Conservation (phyloP, 345 rosid genomes). For the Camelina hispida region DNA sequence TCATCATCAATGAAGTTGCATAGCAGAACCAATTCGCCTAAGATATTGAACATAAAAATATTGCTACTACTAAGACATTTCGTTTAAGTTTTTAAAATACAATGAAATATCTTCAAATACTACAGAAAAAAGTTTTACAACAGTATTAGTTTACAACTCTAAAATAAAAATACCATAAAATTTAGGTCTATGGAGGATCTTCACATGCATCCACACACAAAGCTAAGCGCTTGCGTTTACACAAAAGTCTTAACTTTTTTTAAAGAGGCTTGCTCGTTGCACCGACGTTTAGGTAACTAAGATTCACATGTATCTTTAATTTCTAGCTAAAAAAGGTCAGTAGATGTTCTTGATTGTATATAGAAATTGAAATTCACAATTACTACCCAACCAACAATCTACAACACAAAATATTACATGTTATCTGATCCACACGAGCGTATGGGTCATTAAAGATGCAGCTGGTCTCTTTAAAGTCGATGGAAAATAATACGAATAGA, state of each 20-base stretch:
- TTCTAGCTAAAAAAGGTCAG: neutral
- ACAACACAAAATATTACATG: neutral
- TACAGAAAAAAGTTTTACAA: neutral
- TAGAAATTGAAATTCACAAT: neutral
- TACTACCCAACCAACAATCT: neutral
- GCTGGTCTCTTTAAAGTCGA: constrained; percentile 2
- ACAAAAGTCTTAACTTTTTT: neutral
- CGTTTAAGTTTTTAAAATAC: neutral
- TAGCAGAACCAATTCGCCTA: too few species aligned
- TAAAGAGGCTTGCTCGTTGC: neutral
- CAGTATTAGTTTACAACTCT: too few species aligned
- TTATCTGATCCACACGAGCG: neutral
- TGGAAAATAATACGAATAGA: neutral
- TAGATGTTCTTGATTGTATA: neutral
- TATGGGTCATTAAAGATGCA: neutral
- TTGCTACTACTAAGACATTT: neutral
- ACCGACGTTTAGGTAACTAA: neutral
- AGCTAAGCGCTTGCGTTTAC: neutral
- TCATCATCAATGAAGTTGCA: neutral
- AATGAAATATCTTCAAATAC: neutral
- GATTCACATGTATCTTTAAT: neutral
- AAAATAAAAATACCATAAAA: neutral
- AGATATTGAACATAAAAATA: too few species aligned
- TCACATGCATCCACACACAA: neutral
- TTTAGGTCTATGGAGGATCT: neutral